These are phyloP conservation scores for Triticum monococcum DNA, from an alignment of 176 grass and related monocot genomes.

Conservation along the genomic window DNA sequence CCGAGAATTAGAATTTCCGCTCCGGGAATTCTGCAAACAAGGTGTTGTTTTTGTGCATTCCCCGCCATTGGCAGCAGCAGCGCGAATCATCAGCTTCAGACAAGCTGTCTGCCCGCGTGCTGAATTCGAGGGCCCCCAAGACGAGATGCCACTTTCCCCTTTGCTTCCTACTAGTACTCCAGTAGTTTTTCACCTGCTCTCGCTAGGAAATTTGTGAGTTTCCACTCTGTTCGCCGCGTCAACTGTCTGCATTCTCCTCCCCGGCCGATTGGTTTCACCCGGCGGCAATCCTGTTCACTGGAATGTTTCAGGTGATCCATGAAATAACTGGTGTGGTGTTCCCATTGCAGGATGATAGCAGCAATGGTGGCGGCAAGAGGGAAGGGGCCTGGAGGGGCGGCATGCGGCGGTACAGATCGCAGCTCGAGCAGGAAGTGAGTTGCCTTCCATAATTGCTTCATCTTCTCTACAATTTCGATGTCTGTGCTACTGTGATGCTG, in stretches of 20 bases:
- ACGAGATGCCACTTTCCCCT: slow-evolving; percentile 37
- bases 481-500: not conserved
- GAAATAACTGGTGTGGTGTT: not conserved
- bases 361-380: slow-evolving; percentile 33
- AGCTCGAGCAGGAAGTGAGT: slow-evolving; percentile 84
- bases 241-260: too few species aligned
- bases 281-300: too few species aligned
- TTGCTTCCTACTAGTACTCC: not conserved
- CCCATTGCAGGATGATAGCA: slow-evolving; percentile 52
- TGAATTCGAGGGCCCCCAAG: slow-evolving; percentile 11
- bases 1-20: not conserved
- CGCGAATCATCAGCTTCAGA: slow-evolving; percentile 4
- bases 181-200: not conserved
- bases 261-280: too few species aligned
- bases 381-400: slow-evolving; percentile 33
- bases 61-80: not conserved
- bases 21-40: not conserved
- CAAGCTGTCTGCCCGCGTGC: slow-evolving; percentile 27
- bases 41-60: not conserved
- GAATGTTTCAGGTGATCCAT: not conserved
- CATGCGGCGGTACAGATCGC: slow-evolving; percentile 58
- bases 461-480: not conserved
- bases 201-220: not conserved
- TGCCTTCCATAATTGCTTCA: slow-evolving; percentile 8
- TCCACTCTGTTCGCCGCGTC: not conserved